Evolutionary conservation across 495 filamentous ascomycete genomes (phyloP), one percentile per base, ranked within the genome.

Genomic region (Talaromyces nanjingensis): DNA sequence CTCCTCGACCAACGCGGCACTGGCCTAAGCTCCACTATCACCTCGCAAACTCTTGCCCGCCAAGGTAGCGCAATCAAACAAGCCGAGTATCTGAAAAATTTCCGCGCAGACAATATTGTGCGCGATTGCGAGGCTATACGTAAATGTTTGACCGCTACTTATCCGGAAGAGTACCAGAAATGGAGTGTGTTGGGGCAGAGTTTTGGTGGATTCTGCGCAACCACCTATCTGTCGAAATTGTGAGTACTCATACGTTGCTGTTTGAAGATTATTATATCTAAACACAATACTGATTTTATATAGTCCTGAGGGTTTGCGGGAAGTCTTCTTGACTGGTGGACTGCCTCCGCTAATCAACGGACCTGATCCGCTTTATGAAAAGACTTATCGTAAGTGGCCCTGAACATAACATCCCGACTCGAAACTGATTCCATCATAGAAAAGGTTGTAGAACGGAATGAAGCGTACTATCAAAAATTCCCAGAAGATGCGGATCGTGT

Each of bases 1-100:
- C 89, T 87, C 63, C 79, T 98, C 2, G 93, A 98, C 72, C 91
- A 96, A 68, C 85, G 93, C 63, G 93, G 93, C 11, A 96, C 91
- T 24, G 93, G 93, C 3, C 74, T 96, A 42, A 93, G 90, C 72
- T 88, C 83, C 2, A 87, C 92, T 0, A 79, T 98, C 54, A 86
- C 90, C 9, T 86, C 89, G 8, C 79, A 79, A 22, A 89, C 86
- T 0, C 78, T 97, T 2, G 83, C 84, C 34, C 75, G 81, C 11
- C 78, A 87, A 65, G 90, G 90, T 4, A 80, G 83, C 67, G 81
- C 84, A 7, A 71, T 78, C 55, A 75, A 78, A 34, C 92, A 97
- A 73, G 91, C 89, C 31, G 81, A 87, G 60, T 96, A 96, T 66
- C 79, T 97, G 54, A 93, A 91, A 76, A 77, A 86, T 42, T 96